Conservation (phyloP, 805 yeast genomes). For the Ogataea ganodermae region DNA sequence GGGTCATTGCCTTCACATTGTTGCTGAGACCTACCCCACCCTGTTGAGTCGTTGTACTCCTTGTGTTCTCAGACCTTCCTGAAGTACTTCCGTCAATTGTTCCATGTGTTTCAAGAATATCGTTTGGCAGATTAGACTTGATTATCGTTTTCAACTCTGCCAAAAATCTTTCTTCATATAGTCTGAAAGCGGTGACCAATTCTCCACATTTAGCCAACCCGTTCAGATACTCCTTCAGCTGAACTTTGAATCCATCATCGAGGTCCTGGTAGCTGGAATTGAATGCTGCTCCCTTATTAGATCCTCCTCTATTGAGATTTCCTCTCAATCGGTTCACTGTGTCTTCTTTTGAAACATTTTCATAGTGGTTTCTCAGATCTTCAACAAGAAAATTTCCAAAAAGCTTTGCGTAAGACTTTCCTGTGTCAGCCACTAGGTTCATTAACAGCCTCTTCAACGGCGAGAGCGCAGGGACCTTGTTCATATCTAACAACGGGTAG, state of each 20-base stretch:
- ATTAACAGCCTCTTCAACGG: slow-evolving; percentile 54
- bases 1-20: slow-evolving; percentile 65
- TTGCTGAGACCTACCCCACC: slow-evolving; percentile 33
- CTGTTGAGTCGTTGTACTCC: slow-evolving; percentile 27
- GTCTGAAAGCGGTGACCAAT: slow-evolving; percentile 58
- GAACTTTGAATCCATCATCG: slow-evolving; percentile 38
- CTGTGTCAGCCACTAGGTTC: slow-evolving; percentile 62
- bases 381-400: slow-evolving; percentile 56
- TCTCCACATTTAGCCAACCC: slow-evolving; percentile 66
- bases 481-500: slow-evolving; percentile 43
- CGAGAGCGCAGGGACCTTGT: slow-evolving; percentile 50
- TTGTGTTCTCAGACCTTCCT: slow-evolving; percentile 32
- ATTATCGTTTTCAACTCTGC: slow-evolving; percentile 74
- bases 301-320: slow-evolving; percentile 17
- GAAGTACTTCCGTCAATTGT: slow-evolving; percentile 21
- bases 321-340: slow-evolving; percentile 51
- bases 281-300: slow-evolving; percentile 2
- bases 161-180: slow-evolving; percentile 68
- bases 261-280: slow-evolving; percentile 13
- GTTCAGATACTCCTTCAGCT: slow-evolving; percentile 49
- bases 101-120: slow-evolving; percentile 21
- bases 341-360: slow-evolving; percentile 44
- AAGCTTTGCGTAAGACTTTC: slow-evolving; percentile 61
- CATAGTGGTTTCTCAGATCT: slow-evolving; percentile 64
- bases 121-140: slow-evolving; percentile 61